A percentile compares a stretch with the other conserved stretches of the same genome.
Evolutionary conservation across 2,329 filamentous ascomycete genomes (phyloP).

Genomic region (Fusarium sacchari): DNA sequence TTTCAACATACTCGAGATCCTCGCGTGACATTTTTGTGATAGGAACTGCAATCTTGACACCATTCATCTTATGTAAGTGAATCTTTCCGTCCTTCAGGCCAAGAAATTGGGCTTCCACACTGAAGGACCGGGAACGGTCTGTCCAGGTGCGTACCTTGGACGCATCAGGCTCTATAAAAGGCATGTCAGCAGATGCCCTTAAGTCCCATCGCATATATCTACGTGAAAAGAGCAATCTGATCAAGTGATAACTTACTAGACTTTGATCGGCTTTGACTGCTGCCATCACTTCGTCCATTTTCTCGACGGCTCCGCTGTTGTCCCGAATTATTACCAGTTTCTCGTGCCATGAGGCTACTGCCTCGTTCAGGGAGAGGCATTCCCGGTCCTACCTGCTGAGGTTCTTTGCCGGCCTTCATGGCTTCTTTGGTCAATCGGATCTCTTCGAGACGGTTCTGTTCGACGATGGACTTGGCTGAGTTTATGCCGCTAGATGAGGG

Average conservation of each 20-base stretch:
- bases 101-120: conserved; percentile 95
- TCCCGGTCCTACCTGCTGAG: conserved; percentile 76
- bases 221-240: background rate
- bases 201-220: background rate
- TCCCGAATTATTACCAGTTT: conserved; percentile 72
- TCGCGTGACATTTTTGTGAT: conserved; percentile 94
- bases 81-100: conserved; percentile 96
- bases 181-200: conserved; percentile 12
- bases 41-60: conserved; percentile 97
- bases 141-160: conserved; percentile 92
- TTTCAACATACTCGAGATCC: conserved; percentile 95
- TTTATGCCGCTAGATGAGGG: conserved; percentile 61
- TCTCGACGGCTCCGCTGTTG: conserved; percentile 79
- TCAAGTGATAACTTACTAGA: conserved; percentile 69
- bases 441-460: conserved; percentile 83
- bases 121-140: conserved; percentile 94
- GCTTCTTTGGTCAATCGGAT: conserved; percentile 85
- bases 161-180: conserved; percentile 76
- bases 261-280: conserved; percentile 67
- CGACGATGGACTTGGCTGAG: conserved; percentile 71
- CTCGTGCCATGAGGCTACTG: conserved; percentile 78
- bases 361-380: conserved; percentile 79
- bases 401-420: conserved; percentile 69
- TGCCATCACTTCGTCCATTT: conserved; percentile 67
- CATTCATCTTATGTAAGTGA: conserved; percentile 96